Evolutionary conservation across 2,329 filamentous ascomycete genomes (phyloP).

Genomic region (Penicillium sp.): DNA sequence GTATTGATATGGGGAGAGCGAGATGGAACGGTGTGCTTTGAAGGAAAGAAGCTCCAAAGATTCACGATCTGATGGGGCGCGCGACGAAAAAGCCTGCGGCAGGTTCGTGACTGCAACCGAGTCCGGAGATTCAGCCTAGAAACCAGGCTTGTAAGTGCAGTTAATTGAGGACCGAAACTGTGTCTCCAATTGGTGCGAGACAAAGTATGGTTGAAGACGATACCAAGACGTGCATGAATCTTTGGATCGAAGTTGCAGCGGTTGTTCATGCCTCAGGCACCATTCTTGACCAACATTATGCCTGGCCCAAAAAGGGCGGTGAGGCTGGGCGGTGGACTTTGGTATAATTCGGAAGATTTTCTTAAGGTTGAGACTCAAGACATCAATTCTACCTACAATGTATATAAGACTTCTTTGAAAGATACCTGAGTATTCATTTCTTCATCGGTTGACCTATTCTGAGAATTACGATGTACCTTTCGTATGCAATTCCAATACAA

Average conservation of each 20-base stretch:
- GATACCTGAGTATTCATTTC: no score
- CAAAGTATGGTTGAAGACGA: background rate
- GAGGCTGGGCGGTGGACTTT: background rate
- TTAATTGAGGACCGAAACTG: background rate
- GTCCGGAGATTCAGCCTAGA: background rate
- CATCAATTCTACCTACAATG: background rate
- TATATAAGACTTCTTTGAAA: background rate
- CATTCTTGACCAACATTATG: background rate
- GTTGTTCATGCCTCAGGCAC: conserved; percentile 20
- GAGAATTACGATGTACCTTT: no score
- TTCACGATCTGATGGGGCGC: conserved; percentile 9
- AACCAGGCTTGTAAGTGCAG: background rate
- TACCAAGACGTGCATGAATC: conserved; percentile 11
- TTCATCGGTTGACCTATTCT: no score
- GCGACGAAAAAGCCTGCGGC: conserved; percentile 20
- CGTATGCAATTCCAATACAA: background rate
- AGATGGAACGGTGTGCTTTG: background rate
- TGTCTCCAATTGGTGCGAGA: background rate
- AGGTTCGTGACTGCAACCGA: background rate
- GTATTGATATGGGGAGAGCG: background rate
- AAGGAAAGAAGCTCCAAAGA: conserved; percentile 4
- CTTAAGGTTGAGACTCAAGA: no score
- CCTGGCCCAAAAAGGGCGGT: background rate
- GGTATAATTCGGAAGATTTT: background rate
- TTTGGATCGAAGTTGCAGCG: conserved; percentile 9